Evolutionary conservation across 768 basidiomycete species (phyloP).

Genomic region (Boletus rubroflammeus): DNA sequence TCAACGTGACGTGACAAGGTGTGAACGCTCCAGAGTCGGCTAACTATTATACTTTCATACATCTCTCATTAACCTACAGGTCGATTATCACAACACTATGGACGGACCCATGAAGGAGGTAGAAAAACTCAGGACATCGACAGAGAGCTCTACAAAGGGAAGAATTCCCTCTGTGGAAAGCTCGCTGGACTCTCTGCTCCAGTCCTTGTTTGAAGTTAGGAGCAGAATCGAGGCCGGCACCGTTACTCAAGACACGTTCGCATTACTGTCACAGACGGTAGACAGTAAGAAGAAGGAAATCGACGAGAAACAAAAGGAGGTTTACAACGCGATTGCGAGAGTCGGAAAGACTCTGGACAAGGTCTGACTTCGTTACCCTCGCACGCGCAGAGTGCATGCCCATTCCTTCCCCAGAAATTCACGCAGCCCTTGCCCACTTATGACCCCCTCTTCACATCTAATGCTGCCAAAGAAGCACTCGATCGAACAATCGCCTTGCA

Average conservation of each 20-base stretch:
- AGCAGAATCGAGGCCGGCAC: conserved; percentile 47
- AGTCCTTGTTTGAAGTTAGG: conserved; percentile 54
- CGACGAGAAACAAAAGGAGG: conserved; percentile 85
- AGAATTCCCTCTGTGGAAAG: conserved; percentile 53
- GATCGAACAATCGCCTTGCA: conserved; percentile 73
- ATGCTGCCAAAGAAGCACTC: conserved; percentile 55
- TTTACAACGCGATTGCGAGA: conserved; percentile 70
- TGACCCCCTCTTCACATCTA: conserved; percentile 61
- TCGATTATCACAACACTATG: conserved; percentile 40
- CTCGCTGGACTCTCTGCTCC: conserved; percentile 63
- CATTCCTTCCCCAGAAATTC: conserved; percentile 48
- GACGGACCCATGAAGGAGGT: conserved; percentile 76
- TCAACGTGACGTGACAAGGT: conserved; percentile 24
- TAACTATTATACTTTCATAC: neutral
- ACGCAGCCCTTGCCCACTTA: conserved; percentile 59
- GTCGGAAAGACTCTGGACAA: conserved; percentile 90
- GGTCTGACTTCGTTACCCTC: conserved; percentile 41
- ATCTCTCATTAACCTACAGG: neutral
- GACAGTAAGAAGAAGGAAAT: conserved; percentile 79
- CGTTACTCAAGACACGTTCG: conserved; percentile 47
- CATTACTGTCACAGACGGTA: conserved; percentile 51
- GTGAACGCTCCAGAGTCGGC: neutral
- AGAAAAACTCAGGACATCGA: conserved; percentile 67
- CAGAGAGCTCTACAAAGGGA: conserved; percentile 44
- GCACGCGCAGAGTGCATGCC: neutral